Evolutionary conservation across 2,329 filamentous ascomycete genomes (phyloP), one percentile per base, ranked within the genome.

Genomic region (Fusarium sarcochroum): DNA sequence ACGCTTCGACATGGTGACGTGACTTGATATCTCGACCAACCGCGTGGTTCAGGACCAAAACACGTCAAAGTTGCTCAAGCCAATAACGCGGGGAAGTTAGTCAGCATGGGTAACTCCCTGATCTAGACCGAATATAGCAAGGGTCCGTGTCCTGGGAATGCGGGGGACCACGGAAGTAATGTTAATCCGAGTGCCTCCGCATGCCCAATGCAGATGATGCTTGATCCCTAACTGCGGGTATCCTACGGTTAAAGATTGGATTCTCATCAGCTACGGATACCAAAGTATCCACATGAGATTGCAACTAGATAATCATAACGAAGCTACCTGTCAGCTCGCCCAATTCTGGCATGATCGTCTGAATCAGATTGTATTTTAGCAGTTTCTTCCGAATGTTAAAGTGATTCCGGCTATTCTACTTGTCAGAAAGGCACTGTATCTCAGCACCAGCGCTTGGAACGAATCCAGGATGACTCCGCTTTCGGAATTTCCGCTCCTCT

Each of bases 1-100:
- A 2, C 61, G 45, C 14, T 64, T 64, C 6, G 59, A 64, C 61
- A 63, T 63, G 13, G 10, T n/a, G 38, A 13, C 15, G 10, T n/a
- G 38, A 13, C 15, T 7, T n/a, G n/a, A 21, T 25, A 4, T 44
- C 1, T 11, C 0, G 7, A 15, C 27, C 25, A 20, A 17, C n/a
- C 18, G 17, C 5, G 15, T 21, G n/a, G 13, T 32, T 56, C 20
- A 35, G 18, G 34, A 4, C 25, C n/a, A 41, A 38, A 51, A 34
- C 20, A 63, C 7, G 11, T 42, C 27, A 23, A 59, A 47, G 27
- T 59, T 64, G 40, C 23, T 11, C 44, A 32, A 17, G 4, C 10
- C 41, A 34, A 40, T 25, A 35, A 64, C 51, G 61, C 59, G 59
- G 61, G 61, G 61, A n/a, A 3, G 18, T 64, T 64, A 64, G 52